phyloP scores from a whole-genome alignment of 805 yeast species.

The Spathaspora gorwiae region DNA sequence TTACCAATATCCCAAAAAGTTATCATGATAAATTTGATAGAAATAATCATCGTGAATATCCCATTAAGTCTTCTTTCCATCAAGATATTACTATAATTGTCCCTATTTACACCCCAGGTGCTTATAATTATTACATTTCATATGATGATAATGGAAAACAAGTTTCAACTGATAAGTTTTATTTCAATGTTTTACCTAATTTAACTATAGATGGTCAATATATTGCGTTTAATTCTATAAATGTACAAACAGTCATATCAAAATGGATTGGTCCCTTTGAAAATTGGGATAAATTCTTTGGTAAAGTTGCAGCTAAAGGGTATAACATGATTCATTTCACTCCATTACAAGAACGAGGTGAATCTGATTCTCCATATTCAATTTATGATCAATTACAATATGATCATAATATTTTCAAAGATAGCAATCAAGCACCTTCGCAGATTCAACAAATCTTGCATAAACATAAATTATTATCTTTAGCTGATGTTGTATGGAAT shows the following conservation, averaged over 20 bases:
- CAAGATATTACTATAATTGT: slow-evolving; percentile 59
- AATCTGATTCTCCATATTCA: slow-evolving; percentile 88
- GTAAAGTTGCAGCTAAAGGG: slow-evolving; percentile 62
- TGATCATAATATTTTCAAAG: slow-evolving; percentile 61
- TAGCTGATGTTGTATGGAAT: slow-evolving; percentile 91
- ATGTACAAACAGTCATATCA: slow-evolving; percentile 80
- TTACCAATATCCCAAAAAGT: slow-evolving; percentile 66
- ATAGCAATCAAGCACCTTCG: slow-evolving; percentile 47
- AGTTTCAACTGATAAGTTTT: slow-evolving; percentile 52
- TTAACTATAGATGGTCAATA: slow-evolving; percentile 51
- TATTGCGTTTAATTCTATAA: slow-evolving; percentile 71
- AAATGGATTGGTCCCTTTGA: slow-evolving; percentile 79
- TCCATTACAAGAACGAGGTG: slow-evolving; percentile 87
- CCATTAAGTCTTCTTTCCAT: slow-evolving; percentile 56
- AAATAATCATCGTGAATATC: slow-evolving; percentile 46
- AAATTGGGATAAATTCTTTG: slow-evolving; percentile 66
- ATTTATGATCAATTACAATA: slow-evolving; percentile 79
- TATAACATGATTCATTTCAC: slow-evolving; percentile 97
- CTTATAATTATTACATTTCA: slow-evolving; percentile 68
- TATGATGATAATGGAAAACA: slow-evolving; percentile 35
- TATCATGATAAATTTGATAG: slow-evolving; percentile 48
- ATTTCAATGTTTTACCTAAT: slow-evolving; percentile 79
- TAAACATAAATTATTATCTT: slow-evolving; percentile 60
- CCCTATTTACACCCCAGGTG: slow-evolving; percentile 67
- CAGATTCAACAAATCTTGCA: slow-evolving; percentile 49